These are phyloP conservation scores for Teratosphaeria zuluensis DNA, from an alignment of 2,329 filamentous ascomycete species.

Conservation along the genomic window DNA sequence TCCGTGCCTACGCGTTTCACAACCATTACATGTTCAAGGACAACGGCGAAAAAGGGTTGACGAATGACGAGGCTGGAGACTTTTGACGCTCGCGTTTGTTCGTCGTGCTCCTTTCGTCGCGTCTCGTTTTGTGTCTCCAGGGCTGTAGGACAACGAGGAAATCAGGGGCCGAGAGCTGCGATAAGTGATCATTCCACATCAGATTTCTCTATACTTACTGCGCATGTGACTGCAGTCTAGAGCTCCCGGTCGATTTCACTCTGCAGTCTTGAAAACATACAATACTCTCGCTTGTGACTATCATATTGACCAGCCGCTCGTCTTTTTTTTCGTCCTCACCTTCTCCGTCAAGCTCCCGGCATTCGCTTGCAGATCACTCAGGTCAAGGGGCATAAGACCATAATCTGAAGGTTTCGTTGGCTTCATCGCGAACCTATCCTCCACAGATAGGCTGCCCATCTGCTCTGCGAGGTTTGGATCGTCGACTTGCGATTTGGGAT, in stretches of 20 bases:
- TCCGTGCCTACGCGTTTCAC: not conserved
- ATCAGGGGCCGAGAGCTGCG: not conserved
- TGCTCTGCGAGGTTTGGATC: slow-evolving; percentile 15
- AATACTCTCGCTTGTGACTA: not conserved
- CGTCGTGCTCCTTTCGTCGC: not conserved
- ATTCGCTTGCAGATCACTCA: slow-evolving; percentile 11
- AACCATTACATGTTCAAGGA: not conserved
- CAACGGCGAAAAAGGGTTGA: not conserved
- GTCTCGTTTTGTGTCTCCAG: not conserved
- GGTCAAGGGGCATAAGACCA: slow-evolving; percentile 21
- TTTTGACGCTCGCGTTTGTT: not conserved
- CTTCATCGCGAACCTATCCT: slow-evolving; percentile 11
- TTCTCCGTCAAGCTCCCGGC: slow-evolving; percentile 20
- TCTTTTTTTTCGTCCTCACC: slow-evolving; percentile 27
- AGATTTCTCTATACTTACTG: not conserved
- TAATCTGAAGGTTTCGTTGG: slow-evolving; percentile 9
- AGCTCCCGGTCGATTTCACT: not conserved
- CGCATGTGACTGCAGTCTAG: not conserved
- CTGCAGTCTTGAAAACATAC: too few species aligned
- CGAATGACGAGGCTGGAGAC: not conserved
- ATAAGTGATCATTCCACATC: not conserved
- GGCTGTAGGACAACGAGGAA: not conserved
- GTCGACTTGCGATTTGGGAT: slow-evolving; percentile 11
- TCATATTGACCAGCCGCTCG: slow-evolving; percentile 28
- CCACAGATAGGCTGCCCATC: slow-evolving; percentile 9